Percentiles rank a stretch among this genome's conserved stretches.
Evolutionary conservation across 164 flowering plant species (phyloP).

Genomic region (Warburgia ugandensis): DNA sequence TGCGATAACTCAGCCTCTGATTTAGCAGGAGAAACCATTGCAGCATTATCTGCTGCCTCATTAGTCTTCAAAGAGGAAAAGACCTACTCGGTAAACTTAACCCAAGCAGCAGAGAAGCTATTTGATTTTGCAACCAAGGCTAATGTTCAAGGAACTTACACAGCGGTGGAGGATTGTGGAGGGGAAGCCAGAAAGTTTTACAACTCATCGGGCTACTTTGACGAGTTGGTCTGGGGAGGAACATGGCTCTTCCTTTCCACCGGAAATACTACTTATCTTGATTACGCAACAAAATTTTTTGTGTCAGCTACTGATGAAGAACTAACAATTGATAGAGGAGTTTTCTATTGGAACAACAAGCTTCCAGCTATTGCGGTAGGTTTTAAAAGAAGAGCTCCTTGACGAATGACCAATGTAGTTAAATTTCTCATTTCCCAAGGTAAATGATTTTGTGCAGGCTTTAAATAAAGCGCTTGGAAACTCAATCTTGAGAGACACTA

Average conservation of each 20-base stretch:
- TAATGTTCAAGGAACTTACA: slow-evolving; percentile 28
- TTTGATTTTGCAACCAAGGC: slow-evolving; percentile 22
- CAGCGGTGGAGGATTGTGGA: slow-evolving; percentile 34
- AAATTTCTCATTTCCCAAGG: too few species aligned
- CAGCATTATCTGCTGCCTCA: slow-evolving; percentile 66
- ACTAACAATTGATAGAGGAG: slow-evolving; percentile 21
- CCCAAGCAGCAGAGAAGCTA: slow-evolving; percentile 33
- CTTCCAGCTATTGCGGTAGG: slow-evolving; percentile 40
- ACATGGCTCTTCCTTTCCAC: slow-evolving; percentile 59
- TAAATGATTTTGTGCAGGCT: too few species aligned
- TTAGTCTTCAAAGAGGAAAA: slow-evolving; percentile 44
- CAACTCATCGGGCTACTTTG: slow-evolving; percentile 45
- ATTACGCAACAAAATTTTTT: slow-evolving; percentile 23
- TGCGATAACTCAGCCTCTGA: slow-evolving; percentile 38
- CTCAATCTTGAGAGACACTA: too few species aligned
- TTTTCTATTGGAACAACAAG: slow-evolving; percentile 62
- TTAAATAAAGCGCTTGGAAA: too few species aligned
- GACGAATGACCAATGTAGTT: not conserved
- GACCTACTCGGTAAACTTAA: slow-evolving; percentile 26
- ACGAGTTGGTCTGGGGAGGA: slow-evolving; percentile 64
- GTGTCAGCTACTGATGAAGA: slow-evolving; percentile 22
- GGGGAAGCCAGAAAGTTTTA: slow-evolving; percentile 38
- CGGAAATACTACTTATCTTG: slow-evolving; percentile 43
- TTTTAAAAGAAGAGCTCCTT: not conserved
- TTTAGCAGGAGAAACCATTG: slow-evolving; percentile 63